Base-by-base conservation (phyloP, 1,139 yeast genomes). In the Debaryomyces udenii region DNA sequence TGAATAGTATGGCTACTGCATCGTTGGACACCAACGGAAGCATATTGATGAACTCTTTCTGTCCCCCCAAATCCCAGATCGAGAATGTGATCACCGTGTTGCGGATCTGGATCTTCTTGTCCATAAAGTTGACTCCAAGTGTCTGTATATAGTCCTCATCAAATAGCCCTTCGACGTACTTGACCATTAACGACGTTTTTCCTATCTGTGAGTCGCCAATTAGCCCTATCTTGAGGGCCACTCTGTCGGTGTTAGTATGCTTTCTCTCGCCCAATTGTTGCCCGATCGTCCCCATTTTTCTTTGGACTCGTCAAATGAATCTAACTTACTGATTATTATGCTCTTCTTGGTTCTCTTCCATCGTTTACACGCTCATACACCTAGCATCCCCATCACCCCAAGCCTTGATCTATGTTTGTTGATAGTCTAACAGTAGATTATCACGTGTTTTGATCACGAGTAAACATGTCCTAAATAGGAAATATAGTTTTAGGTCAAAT, bases 141-240 rank as follows among this genome's bases (percentile, higher is more conserved):
- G 98, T 93, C 64, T 90, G 97, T 41, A 91, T 89, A 56, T 93
- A 93, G 51, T 83, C 93, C 56, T 90, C 95, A 57, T 90, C 96
- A 59, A 87, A 93, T 32, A 89, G 81, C 39, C 96, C 96, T 58
- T 93, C 97, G 15, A 93, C 98, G 57, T 93, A 93, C 58, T 93
- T 91, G 24, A 91, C 96, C 99, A 93, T 93, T 43, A 93, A 67
- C 7, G 98, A 89, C 0, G 99, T 93, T 58, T 93, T 93, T 4
- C 99, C 99, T n/a, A 93, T 93, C 56, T 90, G 96, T 1, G 97
- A 95, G 61, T 94, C 99, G 7, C 99, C 99, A 40, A 93, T 83
- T 41, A 93, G 78, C 6, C 98, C 99, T 16, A 93, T 90, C 57
- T 93, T 94, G 37, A 93, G 74, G 9, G 94, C 89, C 30, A 90